These are phyloP conservation scores for Dactylorhiza incarnata DNA, from an alignment of 106 monocot species.

Conservation along the genomic window DNA sequence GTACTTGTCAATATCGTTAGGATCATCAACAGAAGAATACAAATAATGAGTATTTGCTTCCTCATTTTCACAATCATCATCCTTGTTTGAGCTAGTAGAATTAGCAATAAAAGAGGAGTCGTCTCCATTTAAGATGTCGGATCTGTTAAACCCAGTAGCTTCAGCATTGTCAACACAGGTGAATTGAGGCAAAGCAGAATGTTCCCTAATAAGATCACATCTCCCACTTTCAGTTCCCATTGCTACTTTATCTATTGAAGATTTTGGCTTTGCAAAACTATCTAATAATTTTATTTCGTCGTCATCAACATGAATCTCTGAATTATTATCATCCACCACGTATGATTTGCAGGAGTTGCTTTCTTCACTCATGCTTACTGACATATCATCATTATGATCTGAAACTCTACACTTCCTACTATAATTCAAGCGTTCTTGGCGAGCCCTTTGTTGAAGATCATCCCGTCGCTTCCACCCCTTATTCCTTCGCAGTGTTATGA, in stretches of 20 bases:
- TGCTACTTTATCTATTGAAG: constrained; percentile 14
- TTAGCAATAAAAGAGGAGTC: constrained; percentile 29
- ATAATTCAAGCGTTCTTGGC: constrained; percentile 60
- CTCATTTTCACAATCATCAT: constrained; percentile 26
- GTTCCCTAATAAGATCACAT: constrained; percentile 4
- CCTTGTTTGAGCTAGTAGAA: constrained; percentile 17
- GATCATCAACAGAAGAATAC: constrained; percentile 7
- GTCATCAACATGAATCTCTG: constrained; percentile 17
- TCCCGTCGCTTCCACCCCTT: constrained; percentile 53
- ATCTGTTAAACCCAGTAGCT: constrained; percentile 4
- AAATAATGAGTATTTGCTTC: constrained; percentile 12
- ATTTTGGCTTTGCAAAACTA: constrained; percentile 16
- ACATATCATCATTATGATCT: constrained; percentile 19
- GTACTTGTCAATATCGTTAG: constrained; percentile 11
- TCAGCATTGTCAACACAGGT: constrained; percentile 12
- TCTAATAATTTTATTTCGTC: constrained; percentile 27
- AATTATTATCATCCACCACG: constrained; percentile 8
- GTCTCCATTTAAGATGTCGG: constrained; percentile 10
- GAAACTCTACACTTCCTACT: constrained; percentile 57
- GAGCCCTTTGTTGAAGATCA: constrained; percentile 65
- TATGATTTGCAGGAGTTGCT: constrained; percentile 8
- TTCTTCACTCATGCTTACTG: constrained; percentile 45
- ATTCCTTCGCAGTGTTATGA: constrained; percentile 30
- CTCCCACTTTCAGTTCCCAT: constrained; percentile 10
- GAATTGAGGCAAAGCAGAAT: constrained; percentile 14